Percentiles rank a stretch among this genome's conserved stretches.
These are phyloP conservation scores for Zoysia japonica DNA, from an alignment of 176 grass and related monocot species.

Conservation along the genomic window DNA sequence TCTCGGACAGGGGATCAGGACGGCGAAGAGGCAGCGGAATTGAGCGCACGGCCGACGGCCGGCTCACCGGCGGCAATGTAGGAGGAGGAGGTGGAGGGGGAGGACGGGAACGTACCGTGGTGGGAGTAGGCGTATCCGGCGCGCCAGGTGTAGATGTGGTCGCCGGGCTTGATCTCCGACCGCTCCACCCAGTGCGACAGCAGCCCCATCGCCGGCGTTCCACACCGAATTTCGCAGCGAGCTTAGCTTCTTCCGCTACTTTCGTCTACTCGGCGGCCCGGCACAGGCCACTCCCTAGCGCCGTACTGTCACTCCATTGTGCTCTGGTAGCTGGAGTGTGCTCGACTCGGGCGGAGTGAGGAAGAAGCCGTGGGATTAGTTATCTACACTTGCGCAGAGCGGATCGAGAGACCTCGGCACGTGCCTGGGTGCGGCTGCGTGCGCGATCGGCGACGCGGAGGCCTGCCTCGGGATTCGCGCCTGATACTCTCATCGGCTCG, in stretches of 20 bases:
- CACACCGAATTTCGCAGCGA: background rate
- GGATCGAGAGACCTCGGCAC: conserved; percentile 28
- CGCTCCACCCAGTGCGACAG: conserved; percentile 54
- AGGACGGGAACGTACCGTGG: conserved; percentile 49
- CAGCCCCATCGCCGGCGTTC: conserved; percentile 42
- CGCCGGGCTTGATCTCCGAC: conserved; percentile 66
- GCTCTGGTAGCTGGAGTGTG: background rate
- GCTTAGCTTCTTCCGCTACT: background rate
- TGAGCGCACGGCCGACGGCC: background rate
- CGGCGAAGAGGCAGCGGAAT: background rate
- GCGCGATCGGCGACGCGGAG: background rate
- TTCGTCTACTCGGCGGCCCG: background rate
- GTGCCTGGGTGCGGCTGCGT: conserved; percentile 12
- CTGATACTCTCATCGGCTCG: background rate
- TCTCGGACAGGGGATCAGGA: background rate
- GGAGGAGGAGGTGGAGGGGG: background rate
- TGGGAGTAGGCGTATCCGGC: conserved; percentile 68
- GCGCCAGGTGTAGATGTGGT: conserved; percentile 92
- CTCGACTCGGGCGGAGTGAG: background rate
- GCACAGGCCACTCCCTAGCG: background rate
- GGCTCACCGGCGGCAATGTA: background rate
- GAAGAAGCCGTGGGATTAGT: background rate
- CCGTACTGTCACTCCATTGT: background rate
- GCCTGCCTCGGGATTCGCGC: conserved; percentile 36
- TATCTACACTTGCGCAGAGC: background rate